Base-by-base conservation (phyloP, 371 early-diverging fungal genomes). In the Mortierella sp. region DNA sequence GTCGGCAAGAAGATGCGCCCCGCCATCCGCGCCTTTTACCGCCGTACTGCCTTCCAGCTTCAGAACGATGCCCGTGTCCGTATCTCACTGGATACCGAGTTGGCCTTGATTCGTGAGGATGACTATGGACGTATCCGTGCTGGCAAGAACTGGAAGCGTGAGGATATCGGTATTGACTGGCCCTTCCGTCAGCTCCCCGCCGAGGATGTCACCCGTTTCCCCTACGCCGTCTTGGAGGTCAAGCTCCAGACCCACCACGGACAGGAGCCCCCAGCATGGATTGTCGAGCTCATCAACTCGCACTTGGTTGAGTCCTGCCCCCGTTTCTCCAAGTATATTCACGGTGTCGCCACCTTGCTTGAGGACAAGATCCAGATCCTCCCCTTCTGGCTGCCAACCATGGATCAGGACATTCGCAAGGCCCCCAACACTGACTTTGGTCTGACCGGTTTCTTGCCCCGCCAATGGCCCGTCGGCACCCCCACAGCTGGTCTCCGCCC, bases 301-400 rank as follows among this genome's bases (percentile, higher is more conserved):
- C 95, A 97, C 79, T 90, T 99, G 83, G 99, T 99, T n/a, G 97
- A 98, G 88, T 97, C 97, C 58, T 98, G 99, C 18, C 98, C 99
- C 65, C 97, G 97, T 78, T 99, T 99, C 92, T 96, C 97, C 51
- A 99, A 99, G 89, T 99, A 98, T 89, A 92, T 99, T 70, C 99
- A 99, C 89, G 99, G 99, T 78, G 94, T 95, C 16, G 95, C 98
- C 18, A 95, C 97, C n/a, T 91, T 99, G 27, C 94, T 97, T 74
- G 95, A 96, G 76, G 92, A 93, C 71, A 93, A 94, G 65, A 95
- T 99, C n/a, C 93, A 96, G 8, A 91, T 97, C 68, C 89, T 99
- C 58, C 99, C 99, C n/a, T 99, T 98, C 91, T 99, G 99, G 99
- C 81, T 95, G 68, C 95, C 97, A 14, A 98, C 98, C 88, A 97